These are phyloP conservation scores for Citrus glauca DNA, from an alignment of 345 rosid species.

Conservation along the genomic window DNA sequence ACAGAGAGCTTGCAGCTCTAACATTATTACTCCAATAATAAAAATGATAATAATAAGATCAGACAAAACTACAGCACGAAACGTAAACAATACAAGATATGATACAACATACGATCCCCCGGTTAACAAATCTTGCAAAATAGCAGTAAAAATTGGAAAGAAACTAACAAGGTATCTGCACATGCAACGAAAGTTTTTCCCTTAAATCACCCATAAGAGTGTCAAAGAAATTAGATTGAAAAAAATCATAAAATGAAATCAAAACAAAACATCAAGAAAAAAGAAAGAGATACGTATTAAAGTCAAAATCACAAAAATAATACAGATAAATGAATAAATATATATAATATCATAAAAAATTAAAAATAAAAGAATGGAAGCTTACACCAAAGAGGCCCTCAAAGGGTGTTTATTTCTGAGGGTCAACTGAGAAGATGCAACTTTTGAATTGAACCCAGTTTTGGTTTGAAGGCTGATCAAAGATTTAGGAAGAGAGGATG, in stretches of 20 bases:
- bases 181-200: not conserved
- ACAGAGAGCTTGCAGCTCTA: not conserved
- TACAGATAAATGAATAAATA: not conserved
- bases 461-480: constrained; percentile 31
- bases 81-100: not conserved
- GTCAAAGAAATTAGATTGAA: not conserved
- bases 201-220: not conserved
- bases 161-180: not conserved
- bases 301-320: not conserved
- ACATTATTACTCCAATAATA: not conserved
- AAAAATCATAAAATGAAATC: not conserved
- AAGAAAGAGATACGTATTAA: not conserved
- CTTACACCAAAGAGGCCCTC: constrained; percentile 54
- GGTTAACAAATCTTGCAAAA: not conserved
- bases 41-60: not conserved
- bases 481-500: constrained; percentile 25
- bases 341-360: not conserved
- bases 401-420: constrained; percentile 27
- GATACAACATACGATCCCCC: not conserved
- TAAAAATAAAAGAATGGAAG: not conserved
- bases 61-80: not conserved
- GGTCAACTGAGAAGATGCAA: constrained; percentile 47
- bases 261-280: not conserved
- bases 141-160: too few species aligned
- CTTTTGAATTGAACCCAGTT: constrained; percentile 30